A percentile compares a stretch with the other conserved stretches of the same genome.
These are phyloP conservation scores for Cyclotella choctawhatcheeana DNA, from an alignment of 108 stramenopile genomes.

Conservation along the genomic window DNA sequence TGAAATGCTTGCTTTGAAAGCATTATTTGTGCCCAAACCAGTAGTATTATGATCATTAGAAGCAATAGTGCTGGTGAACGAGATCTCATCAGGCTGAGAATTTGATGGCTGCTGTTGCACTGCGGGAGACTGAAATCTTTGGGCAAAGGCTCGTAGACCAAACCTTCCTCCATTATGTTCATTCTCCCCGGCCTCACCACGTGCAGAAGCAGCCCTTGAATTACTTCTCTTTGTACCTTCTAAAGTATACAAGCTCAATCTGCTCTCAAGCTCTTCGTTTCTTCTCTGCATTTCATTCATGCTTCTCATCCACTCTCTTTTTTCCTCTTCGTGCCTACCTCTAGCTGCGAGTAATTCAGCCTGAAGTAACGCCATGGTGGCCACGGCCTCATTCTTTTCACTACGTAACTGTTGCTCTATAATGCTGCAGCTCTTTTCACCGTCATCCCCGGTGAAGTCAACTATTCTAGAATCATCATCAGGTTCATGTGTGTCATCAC, in stretches of 20 bases:
- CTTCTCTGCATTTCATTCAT: slow-evolving; percentile 27
- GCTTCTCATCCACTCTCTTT: slow-evolving; percentile 30
- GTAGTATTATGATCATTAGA: background rate
- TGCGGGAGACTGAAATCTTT: slow-evolving; percentile 36
- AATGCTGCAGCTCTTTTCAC: background rate
- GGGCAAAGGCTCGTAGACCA: slow-evolving; percentile 37
- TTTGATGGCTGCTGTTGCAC: background rate
- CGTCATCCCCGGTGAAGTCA: slow-evolving; percentile 5
- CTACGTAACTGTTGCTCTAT: slow-evolving; percentile 26
- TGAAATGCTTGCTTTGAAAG: background rate
- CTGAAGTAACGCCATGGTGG: slow-evolving; percentile 27
- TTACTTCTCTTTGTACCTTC: slow-evolving; percentile 10
- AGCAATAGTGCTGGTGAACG: slow-evolving; percentile 2
- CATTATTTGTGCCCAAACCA: background rate
- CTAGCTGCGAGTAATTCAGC: slow-evolving; percentile 36
- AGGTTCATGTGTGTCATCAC: background rate
- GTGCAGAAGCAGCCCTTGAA: slow-evolving; percentile 12
- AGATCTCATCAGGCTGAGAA: slow-evolving; percentile 7
- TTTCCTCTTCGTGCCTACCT: slow-evolving; percentile 52
- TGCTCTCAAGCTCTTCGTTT: slow-evolving; percentile 47
- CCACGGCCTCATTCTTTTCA: slow-evolving; percentile 30
- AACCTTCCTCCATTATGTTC: slow-evolving; percentile 10
- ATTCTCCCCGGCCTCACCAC: slow-evolving; percentile 11
- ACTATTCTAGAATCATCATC: background rate
- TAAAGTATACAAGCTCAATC: slow-evolving; percentile 25